A percentile compares a stretch with the other conserved stretches of the same genome.
These are phyloP conservation scores for Simmondsia chinensis DNA, from an alignment of 148 eudicot species.

Conservation along the genomic window DNA sequence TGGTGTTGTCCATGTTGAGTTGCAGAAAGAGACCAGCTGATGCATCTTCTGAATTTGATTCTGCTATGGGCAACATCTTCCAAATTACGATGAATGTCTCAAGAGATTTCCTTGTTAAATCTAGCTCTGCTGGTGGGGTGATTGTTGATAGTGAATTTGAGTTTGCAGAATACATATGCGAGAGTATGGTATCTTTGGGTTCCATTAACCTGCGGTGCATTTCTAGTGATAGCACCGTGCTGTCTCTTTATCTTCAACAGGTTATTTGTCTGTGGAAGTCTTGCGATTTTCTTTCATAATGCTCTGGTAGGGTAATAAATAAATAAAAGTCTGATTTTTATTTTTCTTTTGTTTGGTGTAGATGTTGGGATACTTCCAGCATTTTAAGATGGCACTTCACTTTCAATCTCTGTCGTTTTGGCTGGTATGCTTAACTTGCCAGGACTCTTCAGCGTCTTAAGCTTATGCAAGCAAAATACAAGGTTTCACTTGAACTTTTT, in stretches of 20 bases:
- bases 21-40: conserved; percentile 90
- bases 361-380: conserved; percentile 93
- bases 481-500: too few species aligned
- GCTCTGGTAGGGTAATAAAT: too few species aligned
- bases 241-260: conserved; percentile 75
- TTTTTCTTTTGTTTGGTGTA: conserved; percentile 28
- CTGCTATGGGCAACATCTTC: conserved; percentile 63
- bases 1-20: conserved; percentile 12
- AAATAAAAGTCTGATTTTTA: not conserved
- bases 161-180: conserved; percentile 81
- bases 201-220: conserved; percentile 78
- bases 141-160: conserved; percentile 63
- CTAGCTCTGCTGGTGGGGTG: conserved; percentile 35
- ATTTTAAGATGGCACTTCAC: conserved; percentile 65
- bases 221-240: conserved; percentile 30
- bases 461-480: too few species aligned
- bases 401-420: conserved; percentile 75
- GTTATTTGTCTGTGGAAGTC: conserved; percentile 35
- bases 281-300: too few species aligned
- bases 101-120: conserved; percentile 63
- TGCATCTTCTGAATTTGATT: conserved; percentile 66
- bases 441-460: too few species aligned
- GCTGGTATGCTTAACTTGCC: conserved; percentile 82
- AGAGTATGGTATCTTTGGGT: conserved; percentile 87
- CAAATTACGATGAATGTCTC: conserved; percentile 71